Conservation (phyloP, 1,284 basidiomycete genomes). For the Peniophora sp. region DNA sequence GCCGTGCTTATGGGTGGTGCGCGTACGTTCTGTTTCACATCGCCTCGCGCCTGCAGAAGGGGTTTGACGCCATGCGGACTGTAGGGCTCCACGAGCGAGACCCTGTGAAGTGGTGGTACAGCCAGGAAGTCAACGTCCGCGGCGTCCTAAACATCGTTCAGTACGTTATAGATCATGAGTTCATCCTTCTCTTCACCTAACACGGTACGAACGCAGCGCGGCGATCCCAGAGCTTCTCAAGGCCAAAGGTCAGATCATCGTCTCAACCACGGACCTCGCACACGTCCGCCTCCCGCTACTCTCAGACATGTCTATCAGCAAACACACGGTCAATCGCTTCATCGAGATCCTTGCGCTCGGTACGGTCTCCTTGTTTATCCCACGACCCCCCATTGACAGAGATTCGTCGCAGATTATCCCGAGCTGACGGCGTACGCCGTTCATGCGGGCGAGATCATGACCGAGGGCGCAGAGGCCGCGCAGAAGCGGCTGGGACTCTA, state of each 20-base stretch:
- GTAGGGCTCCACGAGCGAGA: background rate
- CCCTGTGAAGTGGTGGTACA: background rate
- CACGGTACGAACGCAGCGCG: background rate
- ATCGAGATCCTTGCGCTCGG: background rate
- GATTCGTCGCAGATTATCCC: background rate
- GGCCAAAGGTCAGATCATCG: background rate
- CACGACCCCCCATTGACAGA: background rate
- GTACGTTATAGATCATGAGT: background rate
- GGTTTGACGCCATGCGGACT: background rate
- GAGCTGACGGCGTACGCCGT: background rate
- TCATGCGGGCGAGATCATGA: background rate
- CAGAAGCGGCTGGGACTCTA: background rate
- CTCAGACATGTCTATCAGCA: background rate
- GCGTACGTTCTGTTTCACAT: background rate
- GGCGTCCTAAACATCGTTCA: background rate
- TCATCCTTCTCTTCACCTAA: background rate
- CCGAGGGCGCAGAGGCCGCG: background rate
- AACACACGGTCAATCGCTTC: background rate
- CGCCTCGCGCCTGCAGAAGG: no score
- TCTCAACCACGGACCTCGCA: background rate
- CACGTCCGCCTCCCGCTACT: background rate
- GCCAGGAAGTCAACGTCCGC: constrained; percentile 1
- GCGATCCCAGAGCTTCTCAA: background rate
- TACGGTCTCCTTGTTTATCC: background rate
- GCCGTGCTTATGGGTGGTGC: background rate